Percentiles rank a stretch among this genome's conserved stretches.
phyloP scores from a whole-genome alignment of 352 stramenopile species.

The Proteromonas lacertae region DNA sequence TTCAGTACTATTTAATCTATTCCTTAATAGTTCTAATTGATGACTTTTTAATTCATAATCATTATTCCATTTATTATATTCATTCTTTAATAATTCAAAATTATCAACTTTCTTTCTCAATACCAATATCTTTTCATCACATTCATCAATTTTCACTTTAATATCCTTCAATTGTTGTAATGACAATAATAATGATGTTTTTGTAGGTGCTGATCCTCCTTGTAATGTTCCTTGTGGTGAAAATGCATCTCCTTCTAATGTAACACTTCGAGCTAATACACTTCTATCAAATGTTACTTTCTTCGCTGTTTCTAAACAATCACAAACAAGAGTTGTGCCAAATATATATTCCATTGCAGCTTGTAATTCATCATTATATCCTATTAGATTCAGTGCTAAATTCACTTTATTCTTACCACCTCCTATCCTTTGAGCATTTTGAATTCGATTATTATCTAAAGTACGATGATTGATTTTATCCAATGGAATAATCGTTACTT shows the following conservation, averaged over 20 bases:
- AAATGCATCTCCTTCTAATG: constrained; percentile 84
- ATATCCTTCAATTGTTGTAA: too few relatives aligned
- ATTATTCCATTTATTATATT: neutral
- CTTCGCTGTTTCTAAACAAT: constrained; percentile 58
- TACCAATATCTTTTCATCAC: constrained; percentile 13
- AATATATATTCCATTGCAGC: constrained; percentile 91
- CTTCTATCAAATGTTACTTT: constrained; percentile 19
- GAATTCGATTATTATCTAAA: constrained; percentile 8
- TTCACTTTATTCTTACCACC: constrained; percentile 48
- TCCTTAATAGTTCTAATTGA: too few relatives aligned
- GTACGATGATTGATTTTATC: constrained; percentile 64
- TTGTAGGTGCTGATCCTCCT: constrained; percentile 16
- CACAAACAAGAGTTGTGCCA: constrained; percentile 82
- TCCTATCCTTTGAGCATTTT: constrained; percentile 34
- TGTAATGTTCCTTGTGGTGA: constrained; percentile 80
- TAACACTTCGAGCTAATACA: constrained; percentile 56
- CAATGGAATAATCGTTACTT: constrained; percentile 91
- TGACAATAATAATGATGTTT: constrained; percentile 19
- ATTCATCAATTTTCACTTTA: too few relatives aligned
- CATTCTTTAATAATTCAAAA: constrained; percentile 1
- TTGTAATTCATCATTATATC: constrained; percentile 66
- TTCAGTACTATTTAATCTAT: neutral
- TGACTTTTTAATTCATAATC: neutral
- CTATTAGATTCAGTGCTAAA: constrained; percentile 74
- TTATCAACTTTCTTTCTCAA: constrained; percentile 2